These are phyloP conservation scores for Penicillium janthinellum DNA, from an alignment of 2,329 filamentous ascomycete species.

Conservation along the genomic window DNA sequence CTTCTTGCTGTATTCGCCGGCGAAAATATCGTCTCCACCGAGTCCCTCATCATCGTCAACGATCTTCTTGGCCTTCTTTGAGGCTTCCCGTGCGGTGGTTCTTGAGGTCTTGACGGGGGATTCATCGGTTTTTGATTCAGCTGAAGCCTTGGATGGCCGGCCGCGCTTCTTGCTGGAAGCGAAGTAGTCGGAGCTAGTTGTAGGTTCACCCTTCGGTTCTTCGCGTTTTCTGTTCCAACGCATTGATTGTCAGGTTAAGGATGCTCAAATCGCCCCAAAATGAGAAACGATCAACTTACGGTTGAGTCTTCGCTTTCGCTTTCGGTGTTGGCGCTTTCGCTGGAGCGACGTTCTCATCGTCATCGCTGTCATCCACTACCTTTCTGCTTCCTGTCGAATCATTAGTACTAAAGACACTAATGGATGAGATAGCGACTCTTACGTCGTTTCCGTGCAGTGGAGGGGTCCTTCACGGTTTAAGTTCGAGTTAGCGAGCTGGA, in stretches of 20 bases:
- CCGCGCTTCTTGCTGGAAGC: slow-evolving; percentile 59
- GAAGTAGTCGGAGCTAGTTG: slow-evolving; percentile 66
- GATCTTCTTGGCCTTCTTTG: slow-evolving; percentile 40
- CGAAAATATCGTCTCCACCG: slow-evolving; percentile 79
- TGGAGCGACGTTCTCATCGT: slow-evolving; percentile 62
- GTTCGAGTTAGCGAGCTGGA: slow-evolving; percentile 10
- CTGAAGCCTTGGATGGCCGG: slow-evolving; percentile 40
- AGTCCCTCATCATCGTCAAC: slow-evolving; percentile 66
- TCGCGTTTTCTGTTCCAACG: slow-evolving; percentile 47
- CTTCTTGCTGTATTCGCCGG: slow-evolving; percentile 69
- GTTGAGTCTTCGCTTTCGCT: slow-evolving; percentile 41
- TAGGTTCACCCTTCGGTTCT: slow-evolving; percentile 56
- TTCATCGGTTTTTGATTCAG: slow-evolving; percentile 5
- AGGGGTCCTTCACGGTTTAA: slow-evolving; percentile 26
- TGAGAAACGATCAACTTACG: slow-evolving; percentile 45
- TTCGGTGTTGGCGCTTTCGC: slow-evolving; percentile 45
- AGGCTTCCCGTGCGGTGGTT: slow-evolving; percentile 11
- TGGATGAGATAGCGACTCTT: slow-evolving; percentile 16
- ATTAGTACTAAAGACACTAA: slow-evolving; percentile 9
- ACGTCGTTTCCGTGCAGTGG: slow-evolving; percentile 39
- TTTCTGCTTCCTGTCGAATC: slow-evolving; percentile 56
- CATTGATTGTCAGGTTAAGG: slow-evolving; percentile 11
- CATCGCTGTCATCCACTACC: slow-evolving; percentile 78
- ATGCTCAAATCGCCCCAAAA: slow-evolving; percentile 3
- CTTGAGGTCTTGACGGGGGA: slow-evolving; percentile 18